Percentiles rank a stretch among this genome's conserved stretches.
These are phyloP conservation scores for Kalmanozyma brasiliensis DNA, from an alignment of 1,284 basidiomycete species.

Conservation along the genomic window DNA sequence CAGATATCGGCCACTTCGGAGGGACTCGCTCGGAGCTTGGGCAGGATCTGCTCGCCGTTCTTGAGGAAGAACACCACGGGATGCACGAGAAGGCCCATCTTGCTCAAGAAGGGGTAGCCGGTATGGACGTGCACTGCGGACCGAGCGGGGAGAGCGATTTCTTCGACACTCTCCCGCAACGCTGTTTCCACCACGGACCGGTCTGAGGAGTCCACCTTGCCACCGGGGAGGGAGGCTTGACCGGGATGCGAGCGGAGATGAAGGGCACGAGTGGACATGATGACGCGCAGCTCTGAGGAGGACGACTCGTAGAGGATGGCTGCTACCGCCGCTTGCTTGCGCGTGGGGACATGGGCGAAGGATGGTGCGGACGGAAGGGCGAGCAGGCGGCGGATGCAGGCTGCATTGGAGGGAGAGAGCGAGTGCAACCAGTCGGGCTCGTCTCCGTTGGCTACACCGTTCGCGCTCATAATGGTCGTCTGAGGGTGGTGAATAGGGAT, in stretches of 20 bases:
- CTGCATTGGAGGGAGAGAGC: conserved; percentile 10
- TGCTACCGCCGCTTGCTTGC: conserved; percentile 49
- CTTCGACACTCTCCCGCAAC: conserved; percentile 47
- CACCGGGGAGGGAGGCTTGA: conserved; percentile 51
- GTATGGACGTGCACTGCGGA: conserved; percentile 38
- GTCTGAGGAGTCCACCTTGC: conserved; percentile 43
- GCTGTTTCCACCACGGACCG: conserved; percentile 31
- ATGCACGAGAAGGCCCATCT: conserved; percentile 51
- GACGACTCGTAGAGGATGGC: conserved; percentile 38
- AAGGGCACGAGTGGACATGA: conserved; percentile 51
- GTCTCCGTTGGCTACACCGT: neutral
- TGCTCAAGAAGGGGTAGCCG: conserved; percentile 44
- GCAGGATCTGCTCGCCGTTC: conserved; percentile 14
- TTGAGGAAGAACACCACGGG: conserved; percentile 43
- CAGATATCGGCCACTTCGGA: conserved; percentile 48
- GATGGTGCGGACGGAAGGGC: conserved; percentile 12
- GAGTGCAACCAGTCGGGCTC: conserved; percentile 18
- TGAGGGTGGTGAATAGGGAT: neutral
- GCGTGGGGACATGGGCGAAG: conserved; percentile 31
- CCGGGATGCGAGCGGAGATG: conserved; percentile 52
- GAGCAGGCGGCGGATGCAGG: conserved; percentile 25
- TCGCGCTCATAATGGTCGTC: neutral
- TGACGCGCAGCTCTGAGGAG: conserved; percentile 17
- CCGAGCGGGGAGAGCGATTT: conserved; percentile 25
- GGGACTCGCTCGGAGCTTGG: conserved; percentile 17